Evolutionary conservation across 2,329 filamentous ascomycete genomes (phyloP), one percentile per base, ranked within the genome.

Genomic region (Hypoxylon sp.): DNA sequence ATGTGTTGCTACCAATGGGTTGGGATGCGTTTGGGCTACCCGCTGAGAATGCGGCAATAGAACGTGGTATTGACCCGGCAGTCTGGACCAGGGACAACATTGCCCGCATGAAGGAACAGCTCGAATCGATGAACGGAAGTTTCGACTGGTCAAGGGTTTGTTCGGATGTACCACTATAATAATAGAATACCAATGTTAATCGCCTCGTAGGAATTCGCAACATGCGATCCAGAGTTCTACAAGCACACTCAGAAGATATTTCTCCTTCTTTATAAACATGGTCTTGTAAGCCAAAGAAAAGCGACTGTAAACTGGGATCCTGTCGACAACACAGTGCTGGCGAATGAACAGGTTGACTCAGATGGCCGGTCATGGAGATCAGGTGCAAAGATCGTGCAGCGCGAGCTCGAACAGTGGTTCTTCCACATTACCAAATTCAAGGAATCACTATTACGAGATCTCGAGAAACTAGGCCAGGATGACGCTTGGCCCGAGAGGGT

Each of bases 11-110:
- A 71, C 93, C 94, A n/a, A 97, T 97, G 87, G 94, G 94, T 10
- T 97, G 94, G 94, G 94, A 97, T 83, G 92, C 93, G 4, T 97
- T 97, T 81, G 94, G 94, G 1, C 83, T 97, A 62, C 94, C 94
- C 10, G 94, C 94, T 47, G 94, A 97, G 80, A 97, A 97, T 81
- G 94, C 94, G 17, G 94, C 94, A 8, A 92, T 97, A 63, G 93
- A 97, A 80, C 85, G 91, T 69, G 92, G 93, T 11, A 86, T 95
- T 67, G 88, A 92, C 75, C 94, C 94, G 1, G 91, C 87, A 6
- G 84, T 84, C 6, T 97, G 94, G 94, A 97, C 94, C 0, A 86
- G 85, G 75, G 84, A 85, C 73, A 97, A 97, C 76, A 97, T 97
- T 74, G 84, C 84, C 42, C 90, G 88, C 74, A 97, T 97, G 94